Base-by-base conservation (phyloP, 2,329 filamentous ascomycete genomes). In the Capronia americana region DNA sequence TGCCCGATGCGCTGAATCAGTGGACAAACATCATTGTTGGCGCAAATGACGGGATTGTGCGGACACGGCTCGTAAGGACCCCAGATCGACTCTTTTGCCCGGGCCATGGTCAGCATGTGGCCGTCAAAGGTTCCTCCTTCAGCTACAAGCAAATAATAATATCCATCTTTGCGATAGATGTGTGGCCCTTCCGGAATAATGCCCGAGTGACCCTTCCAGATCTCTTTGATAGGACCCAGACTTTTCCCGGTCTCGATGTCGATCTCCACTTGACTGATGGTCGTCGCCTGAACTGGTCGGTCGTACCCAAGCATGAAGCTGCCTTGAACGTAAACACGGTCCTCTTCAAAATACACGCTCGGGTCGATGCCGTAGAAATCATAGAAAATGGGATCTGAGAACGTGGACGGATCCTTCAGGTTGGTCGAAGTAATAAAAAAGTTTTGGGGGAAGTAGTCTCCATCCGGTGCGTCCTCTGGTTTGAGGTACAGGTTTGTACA, bases 41-140 rank as follows among this genome's bases (percentile, higher is more conserved):
- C 85, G 54, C 89, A 77, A 50, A 90, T 80, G n/a, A 65, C 38
- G 54, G 87, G 80, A 62, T 87, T 86, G 55, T 84, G 76, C 0
- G 87, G 86, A 44, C 87, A 86, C 1, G 82, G 75, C 70, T 88
- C 85, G 75, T 89, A 91, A 0, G 88, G 87, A 0, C 88, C 88
- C 79, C 85, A 87, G 74, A 74, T 83, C 28, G 28, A 28, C 71
- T 61, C 79, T 73, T 5, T 82, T 79, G 59, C 85, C 80, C 66
- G 88, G 78, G 63, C 63, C 17, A 61, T 32, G n/a, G 55, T 44
- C 26, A 65, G 17, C 55, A 58, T 53, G 57, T 65, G 63, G 17
- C 41, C 56, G 20, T 84, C 68, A 0, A 79, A 80, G 0, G 84
- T 86, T 3, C 85, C 84, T 46, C 83, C 83, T 75, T 87, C 85